Conservation (phyloP, 768 basidiomycete genomes). For the Russula foetens region DNA sequence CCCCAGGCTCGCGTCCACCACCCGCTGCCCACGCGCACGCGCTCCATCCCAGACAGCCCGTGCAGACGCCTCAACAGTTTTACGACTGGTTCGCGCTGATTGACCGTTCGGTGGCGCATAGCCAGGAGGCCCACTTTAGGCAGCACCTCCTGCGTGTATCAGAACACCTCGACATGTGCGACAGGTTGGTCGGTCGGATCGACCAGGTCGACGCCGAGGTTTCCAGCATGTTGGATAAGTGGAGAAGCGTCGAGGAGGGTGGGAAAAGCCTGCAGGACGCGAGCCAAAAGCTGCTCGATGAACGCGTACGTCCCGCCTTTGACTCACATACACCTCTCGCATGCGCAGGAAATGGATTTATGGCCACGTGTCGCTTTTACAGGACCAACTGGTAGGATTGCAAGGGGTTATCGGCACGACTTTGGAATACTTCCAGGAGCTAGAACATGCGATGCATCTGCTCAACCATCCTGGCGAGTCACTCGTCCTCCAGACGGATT, state of each 20-base stretch:
- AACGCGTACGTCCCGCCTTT: conserved; percentile 56
- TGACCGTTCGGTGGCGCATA: conserved; percentile 83
- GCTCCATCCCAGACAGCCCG: conserved; percentile 66
- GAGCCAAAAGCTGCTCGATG: conserved; percentile 82
- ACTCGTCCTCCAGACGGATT: conserved; percentile 84
- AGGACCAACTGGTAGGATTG: conserved; percentile 72
- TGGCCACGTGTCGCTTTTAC: neutral
- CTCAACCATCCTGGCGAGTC: conserved; percentile 91
- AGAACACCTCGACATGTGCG: conserved; percentile 71
- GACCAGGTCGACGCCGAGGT: conserved; percentile 69
- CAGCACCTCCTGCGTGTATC: conserved; percentile 72
- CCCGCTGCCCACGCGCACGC: conserved; percentile 33
- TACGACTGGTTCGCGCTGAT: conserved; percentile 94
- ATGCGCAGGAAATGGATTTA: neutral
- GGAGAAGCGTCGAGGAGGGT: conserved; percentile 87
- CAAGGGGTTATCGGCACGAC: conserved; percentile 78
- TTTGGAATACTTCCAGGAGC: conserved; percentile 89
- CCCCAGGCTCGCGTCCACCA: conserved; percentile 18
- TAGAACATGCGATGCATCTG: conserved; percentile 89
- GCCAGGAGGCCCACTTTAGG: conserved; percentile 89
- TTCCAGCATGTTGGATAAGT: conserved; percentile 72
- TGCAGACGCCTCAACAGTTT: conserved; percentile 91
- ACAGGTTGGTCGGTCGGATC: conserved; percentile 61
- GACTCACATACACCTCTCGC: neutral
- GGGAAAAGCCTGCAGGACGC: conserved; percentile 86